A percentile compares a stretch with the other conserved stretches of the same genome.
phyloP scores from a whole-genome alignment of 495 filamentous ascomycete genomes.

The Podospora tetraspora region DNA sequence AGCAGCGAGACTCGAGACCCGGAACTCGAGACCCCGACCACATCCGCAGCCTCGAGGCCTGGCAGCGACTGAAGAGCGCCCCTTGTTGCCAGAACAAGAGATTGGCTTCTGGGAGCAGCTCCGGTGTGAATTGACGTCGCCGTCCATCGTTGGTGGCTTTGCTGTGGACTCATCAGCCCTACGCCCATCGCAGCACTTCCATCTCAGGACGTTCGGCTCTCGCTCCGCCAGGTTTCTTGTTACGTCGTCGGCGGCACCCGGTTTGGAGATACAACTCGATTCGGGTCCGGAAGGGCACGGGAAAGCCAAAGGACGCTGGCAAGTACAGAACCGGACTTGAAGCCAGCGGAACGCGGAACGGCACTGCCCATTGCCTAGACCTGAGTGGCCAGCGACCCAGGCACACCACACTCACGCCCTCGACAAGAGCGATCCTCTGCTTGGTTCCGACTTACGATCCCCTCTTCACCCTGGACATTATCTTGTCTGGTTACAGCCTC shows the following conservation, averaged over 20 bases:
- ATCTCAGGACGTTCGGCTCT: neutral
- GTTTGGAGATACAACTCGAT: conserved; percentile 9
- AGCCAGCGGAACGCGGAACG: conserved; percentile 10
- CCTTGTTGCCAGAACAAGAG: neutral
- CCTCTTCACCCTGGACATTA: conserved; percentile 8
- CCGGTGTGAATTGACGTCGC: neutral
- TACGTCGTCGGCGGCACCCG: conserved; percentile 9
- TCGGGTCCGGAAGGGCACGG: conserved; percentile 12
- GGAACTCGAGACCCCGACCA: neutral
- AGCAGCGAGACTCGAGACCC: neutral
- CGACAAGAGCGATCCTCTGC: neutral
- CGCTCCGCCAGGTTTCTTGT: conserved; percentile 1
- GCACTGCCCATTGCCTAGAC: conserved; percentile 1
- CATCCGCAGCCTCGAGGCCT: neutral
- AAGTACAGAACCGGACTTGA: conserved; percentile 5
- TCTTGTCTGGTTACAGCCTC: conserved; percentile 10
- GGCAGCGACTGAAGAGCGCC: neutral
- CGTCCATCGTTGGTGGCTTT: neutral
- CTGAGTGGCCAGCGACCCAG: neutral
- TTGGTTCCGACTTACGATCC: conserved; percentile 11
- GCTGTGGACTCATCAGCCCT: neutral
- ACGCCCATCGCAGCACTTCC: neutral
- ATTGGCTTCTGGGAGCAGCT: neutral
- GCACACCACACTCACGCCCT: neutral
- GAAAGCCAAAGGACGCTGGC: conserved; percentile 3